Percentiles rank a stretch among this genome's conserved stretches.
phyloP scores from a whole-genome alignment of 1,139 yeast species.

The Nakaseomyces kungkrabaensis region DNA sequence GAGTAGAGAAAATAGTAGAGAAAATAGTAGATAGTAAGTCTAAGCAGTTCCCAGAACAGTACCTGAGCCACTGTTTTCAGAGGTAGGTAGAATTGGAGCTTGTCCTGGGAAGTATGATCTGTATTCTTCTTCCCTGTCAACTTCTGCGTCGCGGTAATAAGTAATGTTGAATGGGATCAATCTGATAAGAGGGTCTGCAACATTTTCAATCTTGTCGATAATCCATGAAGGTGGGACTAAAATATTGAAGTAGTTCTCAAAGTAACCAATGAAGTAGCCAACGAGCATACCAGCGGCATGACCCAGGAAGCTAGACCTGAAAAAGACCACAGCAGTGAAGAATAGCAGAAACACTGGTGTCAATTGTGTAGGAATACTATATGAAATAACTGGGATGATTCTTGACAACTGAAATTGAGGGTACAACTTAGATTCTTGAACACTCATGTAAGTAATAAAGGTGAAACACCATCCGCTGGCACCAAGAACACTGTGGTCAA shows the following conservation, averaged over 20 bases:
- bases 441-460: slow-evolving; percentile 53
- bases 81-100: slow-evolving; percentile 9
- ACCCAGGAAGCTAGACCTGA: slow-evolving; percentile 64
- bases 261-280: slow-evolving; percentile 47
- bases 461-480: slow-evolving; percentile 71
- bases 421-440: slow-evolving; percentile 43
- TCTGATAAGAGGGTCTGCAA: slow-evolving; percentile 40
- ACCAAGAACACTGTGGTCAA: slow-evolving; percentile 50
- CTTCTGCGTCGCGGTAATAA: slow-evolving; percentile 49
- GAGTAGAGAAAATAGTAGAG: too few relatives aligned
- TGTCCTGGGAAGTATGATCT: slow-evolving; percentile 8
- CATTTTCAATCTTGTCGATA: slow-evolving; percentile 56
- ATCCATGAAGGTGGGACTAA: slow-evolving; percentile 58
- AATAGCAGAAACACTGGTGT: slow-evolving; percentile 50
- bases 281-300: slow-evolving; percentile 47
- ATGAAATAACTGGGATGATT: slow-evolving; percentile 1
- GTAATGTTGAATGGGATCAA: slow-evolving; percentile 45
- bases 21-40: too few relatives aligned
- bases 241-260: slow-evolving; percentile 23
- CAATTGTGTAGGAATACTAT: slow-evolving; percentile 49
- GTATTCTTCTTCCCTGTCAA: slow-evolving; percentile 30
- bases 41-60: slow-evolving; percentile 5
- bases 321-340: slow-evolving; percentile 39
- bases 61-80: slow-evolving; percentile 18
- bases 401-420: slow-evolving; percentile 31